Percentiles rank a stretch among this genome's conserved stretches.
Conservation (phyloP, 2,329 filamentous ascomycete genomes). For the Epichloe gansuensis region DNA sequence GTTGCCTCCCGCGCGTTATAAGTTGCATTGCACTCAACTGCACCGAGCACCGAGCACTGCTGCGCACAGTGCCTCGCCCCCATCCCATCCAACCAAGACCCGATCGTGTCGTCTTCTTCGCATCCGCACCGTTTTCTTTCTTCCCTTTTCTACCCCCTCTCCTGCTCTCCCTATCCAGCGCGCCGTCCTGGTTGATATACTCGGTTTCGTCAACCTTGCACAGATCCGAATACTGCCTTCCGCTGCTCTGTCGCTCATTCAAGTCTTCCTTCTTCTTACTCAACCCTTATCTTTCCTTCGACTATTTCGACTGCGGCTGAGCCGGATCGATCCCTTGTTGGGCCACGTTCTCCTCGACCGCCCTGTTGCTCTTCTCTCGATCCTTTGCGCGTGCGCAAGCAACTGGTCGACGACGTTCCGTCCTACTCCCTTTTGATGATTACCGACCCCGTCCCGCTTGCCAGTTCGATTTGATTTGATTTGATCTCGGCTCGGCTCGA, state of each 20-base stretch:
- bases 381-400: neutral
- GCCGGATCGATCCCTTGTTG: conserved; percentile 7
- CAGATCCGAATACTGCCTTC: neutral
- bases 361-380: neutral
- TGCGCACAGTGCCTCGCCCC: neutral
- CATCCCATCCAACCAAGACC: no score
- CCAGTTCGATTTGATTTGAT: neutral
- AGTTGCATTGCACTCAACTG: neutral
- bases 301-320: conserved; percentile 8
- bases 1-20: no score
- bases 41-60: neutral
- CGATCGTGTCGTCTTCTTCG: neutral
- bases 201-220: neutral
- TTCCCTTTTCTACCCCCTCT: neutral
- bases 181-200: neutral
- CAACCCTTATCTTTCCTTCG: neutral
- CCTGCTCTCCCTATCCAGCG: neutral
- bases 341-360: neutral
- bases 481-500: neutral
- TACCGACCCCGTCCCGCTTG: neutral
- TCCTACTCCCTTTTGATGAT: neutral
- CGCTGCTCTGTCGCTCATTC: conserved; percentile 6
- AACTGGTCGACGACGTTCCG: conserved; percentile 1
- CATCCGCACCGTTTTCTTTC: neutral
- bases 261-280: conserved; percentile 1